phyloP scores from a whole-genome alignment of 2,329 filamentous ascomycete species.

The Hymenoscyphus salicellus region DNA sequence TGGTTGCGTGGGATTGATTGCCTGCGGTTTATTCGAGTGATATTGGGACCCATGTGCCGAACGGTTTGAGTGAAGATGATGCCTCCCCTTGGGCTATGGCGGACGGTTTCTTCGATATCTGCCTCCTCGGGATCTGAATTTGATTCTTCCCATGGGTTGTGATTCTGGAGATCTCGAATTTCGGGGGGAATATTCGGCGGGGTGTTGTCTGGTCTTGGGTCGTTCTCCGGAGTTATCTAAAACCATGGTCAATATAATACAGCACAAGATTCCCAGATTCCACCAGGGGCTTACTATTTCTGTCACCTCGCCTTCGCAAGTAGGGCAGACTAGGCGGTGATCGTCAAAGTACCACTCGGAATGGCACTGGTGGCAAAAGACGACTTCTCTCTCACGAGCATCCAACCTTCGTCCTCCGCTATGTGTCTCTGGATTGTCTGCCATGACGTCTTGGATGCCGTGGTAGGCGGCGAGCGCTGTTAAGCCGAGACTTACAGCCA shows the following conservation, averaged over 20 bases:
- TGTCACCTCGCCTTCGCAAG: conserved; percentile 73
- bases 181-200: conserved; percentile 17
- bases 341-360: conserved; percentile 78
- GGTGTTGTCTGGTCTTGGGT: conserved; percentile 52
- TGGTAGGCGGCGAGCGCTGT: conserved; percentile 56
- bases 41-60: conserved; percentile 16
- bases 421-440: conserved; percentile 27
- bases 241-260: conserved; percentile 31
- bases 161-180: conserved; percentile 22
- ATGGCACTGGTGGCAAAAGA: conserved; percentile 80
- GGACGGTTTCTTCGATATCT: conserved; percentile 51
- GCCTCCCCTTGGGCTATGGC: conserved; percentile 32
- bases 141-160: conserved; percentile 35
- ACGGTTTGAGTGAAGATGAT: conserved; percentile 32
- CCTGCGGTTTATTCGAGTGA: conserved; percentile 7
- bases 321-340: conserved; percentile 67
- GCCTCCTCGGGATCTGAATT: conserved; percentile 58
- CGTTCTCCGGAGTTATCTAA: conserved; percentile 55
- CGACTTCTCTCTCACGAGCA: conserved; percentile 61
- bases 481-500: conserved; percentile 57
- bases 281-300: conserved; percentile 69
- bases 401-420: conserved; percentile 41
- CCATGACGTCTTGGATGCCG: conserved; percentile 44
- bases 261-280: neutral
- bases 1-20: conserved; percentile 2